phyloP scores from a whole-genome alignment of 2,329 filamentous ascomycete genomes.

The Aspergillus brunneoviolaceus region DNA sequence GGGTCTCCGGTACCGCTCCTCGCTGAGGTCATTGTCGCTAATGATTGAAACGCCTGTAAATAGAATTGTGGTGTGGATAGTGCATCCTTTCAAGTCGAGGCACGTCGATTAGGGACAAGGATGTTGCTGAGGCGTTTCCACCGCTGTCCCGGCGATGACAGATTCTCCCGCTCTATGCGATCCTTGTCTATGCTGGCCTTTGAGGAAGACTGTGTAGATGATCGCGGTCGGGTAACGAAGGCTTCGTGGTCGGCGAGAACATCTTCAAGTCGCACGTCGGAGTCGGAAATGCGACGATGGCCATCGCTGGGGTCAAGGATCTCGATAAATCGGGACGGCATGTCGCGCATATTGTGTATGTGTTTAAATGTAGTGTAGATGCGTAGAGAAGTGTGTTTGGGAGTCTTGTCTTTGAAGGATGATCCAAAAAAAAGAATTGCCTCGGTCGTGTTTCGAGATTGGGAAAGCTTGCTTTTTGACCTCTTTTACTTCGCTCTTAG shows the following conservation, averaged over 20 bases:
- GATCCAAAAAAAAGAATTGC: not conserved
- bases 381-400: not conserved
- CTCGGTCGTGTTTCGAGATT: not conserved
- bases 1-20: constrained; percentile 1
- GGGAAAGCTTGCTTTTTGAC: not conserved
- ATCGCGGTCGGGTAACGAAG: constrained; percentile 34
- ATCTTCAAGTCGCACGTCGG: constrained; percentile 45
- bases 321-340: constrained; percentile 45
- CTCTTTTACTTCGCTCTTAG: not conserved
- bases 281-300: constrained; percentile 36
- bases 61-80: not conserved
- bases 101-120: constrained; percentile 28
- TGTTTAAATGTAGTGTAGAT: not conserved
- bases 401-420: not conserved
- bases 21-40: not conserved
- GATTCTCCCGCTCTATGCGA: constrained; percentile 21
- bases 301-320: constrained; percentile 41
- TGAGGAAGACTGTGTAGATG: constrained; percentile 37
- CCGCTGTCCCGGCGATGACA: constrained; percentile 29
- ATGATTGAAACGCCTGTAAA: not conserved
- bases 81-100: not conserved
- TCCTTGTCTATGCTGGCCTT: constrained; percentile 33
- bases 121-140: constrained; percentile 38
- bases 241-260: constrained; percentile 44
- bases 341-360: constrained; percentile 30